Conservation (phyloP, 2,329 filamentous ascomycete genomes). For the Lachnellula arida region DNA sequence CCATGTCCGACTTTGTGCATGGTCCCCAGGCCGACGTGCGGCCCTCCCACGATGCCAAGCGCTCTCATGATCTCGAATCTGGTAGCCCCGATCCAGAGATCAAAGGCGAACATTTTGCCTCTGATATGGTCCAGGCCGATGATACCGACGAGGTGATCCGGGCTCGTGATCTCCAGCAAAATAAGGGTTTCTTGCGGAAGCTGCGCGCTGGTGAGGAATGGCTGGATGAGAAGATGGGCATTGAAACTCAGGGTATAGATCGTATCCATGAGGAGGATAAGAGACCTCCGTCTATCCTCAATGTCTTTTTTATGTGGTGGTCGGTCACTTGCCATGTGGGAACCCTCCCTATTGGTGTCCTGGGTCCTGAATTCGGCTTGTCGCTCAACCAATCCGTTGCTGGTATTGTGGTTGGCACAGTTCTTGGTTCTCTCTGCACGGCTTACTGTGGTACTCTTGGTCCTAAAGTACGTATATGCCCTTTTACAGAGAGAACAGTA, state of each 20-base stretch:
- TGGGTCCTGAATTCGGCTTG: conserved; percentile 45
- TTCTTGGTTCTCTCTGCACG: conserved; percentile 38
- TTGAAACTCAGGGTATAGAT: conserved; percentile 45
- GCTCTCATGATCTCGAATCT: conserved; percentile 21
- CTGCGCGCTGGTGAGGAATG: conserved; percentile 36
- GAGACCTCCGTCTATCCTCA: conserved; percentile 37
- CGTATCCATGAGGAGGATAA: conserved; percentile 42
- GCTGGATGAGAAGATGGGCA: conserved; percentile 41
- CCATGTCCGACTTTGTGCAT: conserved; percentile 26
- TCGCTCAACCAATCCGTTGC: conserved; percentile 40
- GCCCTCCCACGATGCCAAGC: conserved; percentile 17
- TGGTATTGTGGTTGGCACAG: conserved; percentile 37
- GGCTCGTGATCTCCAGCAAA: conserved; percentile 23
- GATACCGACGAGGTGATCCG: conserved; percentile 18
- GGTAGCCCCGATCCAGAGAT: conserved; percentile 13
- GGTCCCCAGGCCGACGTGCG: conserved; percentile 24
- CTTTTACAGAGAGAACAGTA: background rate
- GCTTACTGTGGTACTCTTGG: conserved; percentile 40
- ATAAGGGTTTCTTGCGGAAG: conserved; percentile 17
- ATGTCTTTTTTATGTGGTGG: conserved; percentile 42
- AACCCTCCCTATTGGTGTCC: conserved; percentile 36
- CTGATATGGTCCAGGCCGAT: background rate
- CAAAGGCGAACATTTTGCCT: background rate
- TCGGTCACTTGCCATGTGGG: conserved; percentile 40
- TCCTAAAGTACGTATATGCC: conserved; percentile 32